Percentiles rank a stretch among this genome's conserved stretches.
These are phyloP conservation scores for Penicillium tannophilum DNA, from an alignment of 495 filamentous ascomycete species.

Conservation along the genomic window DNA sequence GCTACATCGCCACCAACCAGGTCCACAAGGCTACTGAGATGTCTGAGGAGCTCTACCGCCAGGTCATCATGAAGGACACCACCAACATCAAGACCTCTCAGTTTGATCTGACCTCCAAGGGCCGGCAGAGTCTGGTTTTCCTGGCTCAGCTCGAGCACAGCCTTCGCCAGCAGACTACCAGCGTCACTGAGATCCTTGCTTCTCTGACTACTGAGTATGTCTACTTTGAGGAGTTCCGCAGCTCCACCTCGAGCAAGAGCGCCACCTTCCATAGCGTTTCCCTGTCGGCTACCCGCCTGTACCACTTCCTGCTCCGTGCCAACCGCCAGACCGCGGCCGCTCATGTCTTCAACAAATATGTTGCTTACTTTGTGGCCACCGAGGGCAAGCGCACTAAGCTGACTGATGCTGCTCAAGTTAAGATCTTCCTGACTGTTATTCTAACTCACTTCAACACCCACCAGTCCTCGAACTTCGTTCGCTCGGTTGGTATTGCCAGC, in stretches of 20 bases:
- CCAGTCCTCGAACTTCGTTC: constrained; percentile 37
- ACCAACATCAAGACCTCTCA: constrained; percentile 22
- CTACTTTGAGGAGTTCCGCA: constrained; percentile 43
- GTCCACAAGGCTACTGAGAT: constrained; percentile 33
- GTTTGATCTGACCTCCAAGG: constrained; percentile 30
- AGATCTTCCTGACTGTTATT: constrained; percentile 32
- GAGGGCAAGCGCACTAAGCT: constrained; percentile 36
- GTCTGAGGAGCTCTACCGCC: constrained; percentile 39
- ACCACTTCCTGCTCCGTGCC: constrained; percentile 32
- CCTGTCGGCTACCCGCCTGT: constrained; percentile 31
- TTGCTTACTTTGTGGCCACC: constrained; percentile 33
- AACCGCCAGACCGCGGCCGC: constrained; percentile 24
- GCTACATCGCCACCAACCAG: constrained; percentile 36
- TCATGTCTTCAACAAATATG: constrained; percentile 27
- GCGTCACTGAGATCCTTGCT: constrained; percentile 40
- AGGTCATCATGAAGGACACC: constrained; percentile 33
- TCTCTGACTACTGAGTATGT: constrained; percentile 38
- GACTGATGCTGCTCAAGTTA: constrained; percentile 27
- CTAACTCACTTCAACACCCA: constrained; percentile 36
- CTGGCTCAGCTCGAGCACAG: constrained; percentile 43
- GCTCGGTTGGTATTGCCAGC: constrained; percentile 41
- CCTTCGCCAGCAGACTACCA: constrained; percentile 27
- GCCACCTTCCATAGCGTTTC: constrained; percentile 33
- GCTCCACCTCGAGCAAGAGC: constrained; percentile 28
- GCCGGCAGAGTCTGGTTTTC: constrained; percentile 40